Conservation (phyloP, 176 grass and related monocot species). For the Lolium perenne region DNA sequence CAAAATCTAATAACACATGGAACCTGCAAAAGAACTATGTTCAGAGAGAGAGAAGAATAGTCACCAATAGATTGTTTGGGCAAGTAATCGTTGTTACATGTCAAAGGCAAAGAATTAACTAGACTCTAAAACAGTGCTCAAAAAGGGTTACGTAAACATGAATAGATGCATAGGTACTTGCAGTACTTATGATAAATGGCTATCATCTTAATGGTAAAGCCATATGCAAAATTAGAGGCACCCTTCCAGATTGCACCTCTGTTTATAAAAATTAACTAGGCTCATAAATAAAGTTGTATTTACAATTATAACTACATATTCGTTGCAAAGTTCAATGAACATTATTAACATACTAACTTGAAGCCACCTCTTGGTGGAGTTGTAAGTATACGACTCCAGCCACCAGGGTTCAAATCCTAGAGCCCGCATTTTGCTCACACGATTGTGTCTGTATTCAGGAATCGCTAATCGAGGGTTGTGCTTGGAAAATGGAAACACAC, state of each 20-base stretch:
- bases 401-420: neutral
- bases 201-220: neutral
- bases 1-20: slow-evolving; percentile 93
- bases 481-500: neutral
- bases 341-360: neutral
- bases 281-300: neutral
- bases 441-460: neutral
- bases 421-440: neutral
- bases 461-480: neutral
- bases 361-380: neutral
- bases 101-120: neutral
- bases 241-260: neutral
- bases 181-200: neutral
- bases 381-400: neutral
- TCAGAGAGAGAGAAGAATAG: slow-evolving; percentile 8
- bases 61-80: neutral
- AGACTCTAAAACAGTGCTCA: neutral
- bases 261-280: neutral
- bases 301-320: neutral
- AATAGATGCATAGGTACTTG: neutral
- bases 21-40: slow-evolving; percentile 61
- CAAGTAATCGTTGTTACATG: neutral
- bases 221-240: neutral
- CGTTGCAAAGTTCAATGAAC: neutral
- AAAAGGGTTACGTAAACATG: slow-evolving; percentile 12